These are phyloP conservation scores for Penicillium sp. DNA, from an alignment of 2,329 filamentous ascomycete genomes.

Conservation along the genomic window DNA sequence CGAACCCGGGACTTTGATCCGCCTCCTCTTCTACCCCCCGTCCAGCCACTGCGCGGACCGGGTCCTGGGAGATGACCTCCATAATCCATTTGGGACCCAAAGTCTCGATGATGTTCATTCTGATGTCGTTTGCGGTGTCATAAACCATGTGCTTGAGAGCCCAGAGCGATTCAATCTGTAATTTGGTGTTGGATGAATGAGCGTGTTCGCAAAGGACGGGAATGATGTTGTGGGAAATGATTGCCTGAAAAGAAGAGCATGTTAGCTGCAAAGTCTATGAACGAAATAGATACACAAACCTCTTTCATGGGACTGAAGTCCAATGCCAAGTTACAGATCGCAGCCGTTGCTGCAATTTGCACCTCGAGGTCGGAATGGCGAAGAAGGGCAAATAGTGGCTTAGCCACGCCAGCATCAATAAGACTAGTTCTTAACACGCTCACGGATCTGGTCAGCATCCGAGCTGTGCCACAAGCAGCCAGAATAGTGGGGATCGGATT, in stretches of 20 bases:
- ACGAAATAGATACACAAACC: constrained; percentile 44
- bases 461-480: constrained; percentile 72
- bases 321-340: constrained; percentile 73
- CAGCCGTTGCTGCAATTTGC: constrained; percentile 74
- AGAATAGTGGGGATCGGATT: constrained; percentile 72
- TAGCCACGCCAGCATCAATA: constrained; percentile 73
- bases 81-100: constrained; percentile 73
- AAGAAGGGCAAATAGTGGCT: constrained; percentile 67
- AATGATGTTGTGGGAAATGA: constrained; percentile 65
- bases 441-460: constrained; percentile 75
- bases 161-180: constrained; percentile 83
- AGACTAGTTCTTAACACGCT: constrained; percentile 74
- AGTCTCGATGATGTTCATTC: constrained; percentile 67
- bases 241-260: constrained; percentile 44
- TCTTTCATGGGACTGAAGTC: constrained; percentile 88
- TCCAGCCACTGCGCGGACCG: constrained; percentile 24
- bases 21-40: constrained; percentile 27
- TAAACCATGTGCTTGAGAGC: constrained; percentile 83
- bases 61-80: constrained; percentile 60
- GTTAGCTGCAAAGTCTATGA: constrained; percentile 7
- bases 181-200: constrained; percentile 65
- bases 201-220: constrained; percentile 74
- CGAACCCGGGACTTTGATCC: constrained; percentile 29
- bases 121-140: constrained; percentile 60
- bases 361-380: constrained; percentile 67